Evolutionary conservation across 805 yeast species (phyloP), one percentile per base, ranked within the genome.

Genomic region (Candida coquimbonensis): DNA sequence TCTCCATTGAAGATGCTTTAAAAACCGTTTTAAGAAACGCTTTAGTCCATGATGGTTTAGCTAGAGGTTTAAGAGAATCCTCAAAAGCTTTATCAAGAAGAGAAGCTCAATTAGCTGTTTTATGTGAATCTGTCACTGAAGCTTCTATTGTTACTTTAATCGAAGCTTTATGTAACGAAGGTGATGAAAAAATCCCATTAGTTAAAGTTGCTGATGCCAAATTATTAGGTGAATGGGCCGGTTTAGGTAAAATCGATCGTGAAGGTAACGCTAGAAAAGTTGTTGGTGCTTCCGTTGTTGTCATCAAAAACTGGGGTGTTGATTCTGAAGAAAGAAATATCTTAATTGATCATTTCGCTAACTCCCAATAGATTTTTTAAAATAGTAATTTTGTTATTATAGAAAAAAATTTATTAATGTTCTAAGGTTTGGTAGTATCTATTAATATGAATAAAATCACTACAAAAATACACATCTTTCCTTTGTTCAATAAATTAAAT

Each of bases 201-300:
- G 86, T 93, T 85, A 93, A 93, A 86, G 98, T 93, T 65, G 87
- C 98, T 65, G 99, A 93, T 72, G 96, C 98, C 70, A 93, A 93
- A 85, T 87, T 88, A 80, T 83, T 93, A 72, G 99, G 99, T 83
- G 98, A 93, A 82, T 93, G 99, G 99, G 98, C 98, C 69, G 99
- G 99, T 86, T 81, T 93, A 65, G 93, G 96, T 81, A 88, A 89
- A 78, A 83, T 91, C 68, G 98, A 93, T 95, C 88, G 96, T 79
- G 98, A 93, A 68, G 99, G 99, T 79, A 89, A 91, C 81, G 96
- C 98, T 78, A 89, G 97, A 83, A 93, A 93, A 88, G 98, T 93
- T 67, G 99, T 93, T 73, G 99, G 99, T 78, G 95, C 96, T 76
- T 90, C 98, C 66, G 91, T 96, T 77, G 97, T 91, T 70, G 99